These are phyloP conservation scores for Morella rubra DNA, from an alignment of 306 rosid genomes.

Conservation along the genomic window DNA sequence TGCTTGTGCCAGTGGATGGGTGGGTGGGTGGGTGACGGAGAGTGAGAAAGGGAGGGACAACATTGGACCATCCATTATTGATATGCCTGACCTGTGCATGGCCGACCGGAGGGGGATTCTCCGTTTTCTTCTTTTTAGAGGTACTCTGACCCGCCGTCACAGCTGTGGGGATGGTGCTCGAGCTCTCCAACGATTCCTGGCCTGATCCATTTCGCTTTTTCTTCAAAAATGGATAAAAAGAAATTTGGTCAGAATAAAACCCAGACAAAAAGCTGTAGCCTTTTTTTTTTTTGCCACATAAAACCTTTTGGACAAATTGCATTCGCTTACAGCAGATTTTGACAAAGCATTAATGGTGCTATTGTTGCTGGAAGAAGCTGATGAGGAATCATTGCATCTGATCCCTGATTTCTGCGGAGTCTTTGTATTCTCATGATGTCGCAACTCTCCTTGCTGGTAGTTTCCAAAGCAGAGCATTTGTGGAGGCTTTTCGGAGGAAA, in stretches of 20 bases:
- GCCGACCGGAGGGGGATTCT: constrained; percentile 36
- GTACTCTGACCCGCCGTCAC: constrained; percentile 35
- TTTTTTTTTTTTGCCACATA: background rate
- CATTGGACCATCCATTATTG: constrained; percentile 23
- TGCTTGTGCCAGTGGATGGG: background rate
- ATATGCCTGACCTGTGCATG: constrained; percentile 60
- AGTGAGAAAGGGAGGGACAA: constrained; percentile 6
- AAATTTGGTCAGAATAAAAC: background rate
- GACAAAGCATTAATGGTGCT: constrained; percentile 27
- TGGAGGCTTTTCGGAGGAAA: constrained; percentile 47
- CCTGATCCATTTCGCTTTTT: constrained; percentile 57
- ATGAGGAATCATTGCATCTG: constrained; percentile 64
- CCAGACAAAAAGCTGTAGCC: background rate
- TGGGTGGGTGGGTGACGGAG: background rate
- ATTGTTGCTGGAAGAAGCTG: constrained; percentile 58
- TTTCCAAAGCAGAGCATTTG: constrained; percentile 67
- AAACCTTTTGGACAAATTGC: background rate
- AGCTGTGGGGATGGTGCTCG: constrained; percentile 11
- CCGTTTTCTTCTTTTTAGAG: constrained; percentile 54
- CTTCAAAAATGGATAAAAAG: constrained; percentile 32
- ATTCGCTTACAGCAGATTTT: constrained; percentile 40
- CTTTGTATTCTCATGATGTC: constrained; percentile 25
- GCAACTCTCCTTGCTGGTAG: constrained; percentile 4
- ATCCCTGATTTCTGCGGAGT: constrained; percentile 53
- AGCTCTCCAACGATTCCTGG: constrained; percentile 28